Evolutionary conservation across 306 rosid species (phyloP).

Genomic region (Quercus parvula): DNA sequence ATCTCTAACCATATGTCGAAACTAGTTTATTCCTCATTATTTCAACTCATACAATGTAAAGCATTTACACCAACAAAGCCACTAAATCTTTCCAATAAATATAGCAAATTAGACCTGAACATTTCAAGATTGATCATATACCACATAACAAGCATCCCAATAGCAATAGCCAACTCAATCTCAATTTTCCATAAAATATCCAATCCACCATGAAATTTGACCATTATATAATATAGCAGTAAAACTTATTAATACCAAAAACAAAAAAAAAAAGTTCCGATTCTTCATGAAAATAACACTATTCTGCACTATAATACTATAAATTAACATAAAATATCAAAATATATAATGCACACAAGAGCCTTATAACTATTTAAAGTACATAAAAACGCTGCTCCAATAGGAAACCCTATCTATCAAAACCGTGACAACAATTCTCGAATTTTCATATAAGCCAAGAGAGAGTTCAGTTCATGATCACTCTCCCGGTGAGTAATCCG

Average conservation of each 20-base stretch:
- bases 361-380: constrained; percentile 5
- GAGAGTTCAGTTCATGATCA: background rate
- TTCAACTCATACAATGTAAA: background rate
- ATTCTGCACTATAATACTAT: constrained; percentile 12
- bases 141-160: background rate
- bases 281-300: background rate
- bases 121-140: background rate
- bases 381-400: background rate
- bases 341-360: constrained; percentile 1
- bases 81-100: background rate
- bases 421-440: background rate
- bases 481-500: constrained; percentile 20
- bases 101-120: background rate
- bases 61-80: background rate
- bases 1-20: background rate
- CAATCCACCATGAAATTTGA: background rate
- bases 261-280: background rate
- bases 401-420: background rate
- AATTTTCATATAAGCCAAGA: background rate
- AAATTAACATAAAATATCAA: background rate
- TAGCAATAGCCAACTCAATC: background rate
- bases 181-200: background rate
- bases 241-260: background rate
- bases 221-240: background rate
- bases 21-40: background rate